Evolutionary conservation across 345 rosid species (phyloP), one percentile per base, ranked within the genome.

Genomic region (Jatropha curcas): DNA sequence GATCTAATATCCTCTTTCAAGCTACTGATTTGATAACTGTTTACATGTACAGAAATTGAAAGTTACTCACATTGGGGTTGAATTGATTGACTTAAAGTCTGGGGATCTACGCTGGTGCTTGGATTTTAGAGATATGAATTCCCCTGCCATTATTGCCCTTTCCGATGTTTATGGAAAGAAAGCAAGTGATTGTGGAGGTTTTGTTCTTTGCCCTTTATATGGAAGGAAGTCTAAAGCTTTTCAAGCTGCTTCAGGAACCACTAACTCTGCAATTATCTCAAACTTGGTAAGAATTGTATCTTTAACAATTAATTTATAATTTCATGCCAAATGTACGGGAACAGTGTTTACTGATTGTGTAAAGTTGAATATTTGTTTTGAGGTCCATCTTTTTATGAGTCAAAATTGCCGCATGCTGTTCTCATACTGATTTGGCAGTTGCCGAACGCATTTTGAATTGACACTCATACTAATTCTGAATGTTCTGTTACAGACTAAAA

Each of bases 201-300:
- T 95, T 81, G 81, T 95, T 82, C 88, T 95, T 65, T 88, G 96
- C 77, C 92, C 98, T 43, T 82, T 91, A 73, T 92, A 92, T 83
- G 98, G 98, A 73, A 91, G 98, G 79, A 95, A 95, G 82, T 89
- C 98, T 19, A 95, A 92, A 88, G 98, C 98, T 73, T 95, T 92
- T 78, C 94, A 89, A 88, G 97, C 96, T 73, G 90, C 93, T 77
- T 88, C 96, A 12, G 99, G 99, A 86, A 91, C 97, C 71, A 85
- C 98, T 41, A 94, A 81, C 73, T 76, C 96, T 67, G 90, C 91
- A 76, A 85, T 95, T 55, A 80, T 90, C 77, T 77, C 91, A 58
- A 86, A 79, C 81, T 82, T 95, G 98, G 99, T 92, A 91, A 59
- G 76, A 53, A 43, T 64, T 67, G 19, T 43, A 19, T 53, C 31